Evolutionary conservation across 345 rosid genomes (phyloP), one percentile per base, ranked within the genome.

Genomic region (Anacardium occidentale): DNA sequence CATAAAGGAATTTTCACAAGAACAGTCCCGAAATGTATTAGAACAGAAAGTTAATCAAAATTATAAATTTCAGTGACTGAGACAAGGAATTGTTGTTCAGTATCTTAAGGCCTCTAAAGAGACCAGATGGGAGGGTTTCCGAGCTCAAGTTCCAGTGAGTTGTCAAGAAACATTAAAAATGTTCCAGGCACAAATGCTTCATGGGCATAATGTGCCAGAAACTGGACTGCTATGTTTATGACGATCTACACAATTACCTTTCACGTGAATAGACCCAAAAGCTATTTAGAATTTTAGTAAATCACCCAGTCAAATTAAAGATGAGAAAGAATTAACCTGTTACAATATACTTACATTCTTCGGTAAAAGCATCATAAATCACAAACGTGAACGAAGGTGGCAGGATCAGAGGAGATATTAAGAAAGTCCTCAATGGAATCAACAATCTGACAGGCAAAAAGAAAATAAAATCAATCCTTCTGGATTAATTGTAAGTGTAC

Each of bases 361-460:
- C 8, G n/a, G 0, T 10, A 62, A 63, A 63, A 69, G 48, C 15
- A 37, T 37, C 7, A 37, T 5, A 0, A 29, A 7, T 2, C 52
- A 42, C 66, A 29, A 48, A 86, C 96, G 91, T 90, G 96, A 77
- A 86, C 63, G 40, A 90, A 81, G 17, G 89, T 86, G 50, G 78
- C 44, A 68, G 93, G 88, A 40, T 77, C 83, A 15, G 74, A 0
- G 22, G 53, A 25, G 32, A 73, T 60, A 26, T 66, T 29, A n/a
- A 77, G 71, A 48, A 1, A 66, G 10, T 22, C 47, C 47, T 56
- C 53, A 2, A 83, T 74, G 15, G 40, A 5, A 15, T 79, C 78
- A 15, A 66, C 73, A 67, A 81, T 4, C 86, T 83, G 77, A 60
- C 9, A 10, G 64, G 18, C 7, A 18, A 52, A 13, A 22, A 21